Conservation (phyloP, 768 basidiomycete genomes). For the Kwoniella sp. region DNA sequence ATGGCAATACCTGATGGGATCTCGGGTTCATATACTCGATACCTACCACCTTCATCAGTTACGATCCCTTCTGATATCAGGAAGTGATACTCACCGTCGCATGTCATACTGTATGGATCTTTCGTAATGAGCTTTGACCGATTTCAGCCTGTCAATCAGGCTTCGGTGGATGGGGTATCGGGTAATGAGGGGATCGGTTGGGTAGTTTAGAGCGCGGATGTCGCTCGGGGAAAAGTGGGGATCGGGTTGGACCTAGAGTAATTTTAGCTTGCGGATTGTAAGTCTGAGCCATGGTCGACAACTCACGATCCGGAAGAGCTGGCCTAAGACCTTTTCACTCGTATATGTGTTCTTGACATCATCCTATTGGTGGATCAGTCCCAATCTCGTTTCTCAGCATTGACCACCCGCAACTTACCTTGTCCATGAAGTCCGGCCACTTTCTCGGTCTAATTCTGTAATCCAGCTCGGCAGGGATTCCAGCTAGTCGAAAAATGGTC, state of each 20-base stretch:
- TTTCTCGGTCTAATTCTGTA: slow-evolving; percentile 26
- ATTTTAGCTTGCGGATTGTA: too few species aligned
- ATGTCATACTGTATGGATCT: slow-evolving; percentile 44
- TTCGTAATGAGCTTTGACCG: slow-evolving; percentile 50
- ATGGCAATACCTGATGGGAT: slow-evolving; percentile 52
- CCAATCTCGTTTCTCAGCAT: not conserved
- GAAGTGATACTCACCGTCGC: slow-evolving; percentile 36
- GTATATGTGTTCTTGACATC: slow-evolving; percentile 40
- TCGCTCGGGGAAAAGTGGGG: slow-evolving; percentile 45
- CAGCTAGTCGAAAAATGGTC: slow-evolving; percentile 28
- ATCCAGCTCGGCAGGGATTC: slow-evolving; percentile 42
- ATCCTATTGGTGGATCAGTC: slow-evolving; percentile 16
- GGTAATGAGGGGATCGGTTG: slow-evolving; percentile 38
- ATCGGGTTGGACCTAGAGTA: slow-evolving; percentile 47
- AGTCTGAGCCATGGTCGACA: not conserved
- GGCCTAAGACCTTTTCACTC: slow-evolving; percentile 47
- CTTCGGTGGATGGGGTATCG: slow-evolving; percentile 27
- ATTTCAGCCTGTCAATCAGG: slow-evolving; percentile 37
- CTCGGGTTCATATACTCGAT: slow-evolving; percentile 52
- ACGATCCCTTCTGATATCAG: not conserved
- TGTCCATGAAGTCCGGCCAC: slow-evolving; percentile 57
- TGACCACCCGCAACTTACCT: slow-evolving; percentile 23
- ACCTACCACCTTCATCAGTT: slow-evolving; percentile 24
- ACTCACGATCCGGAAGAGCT: slow-evolving; percentile 48
- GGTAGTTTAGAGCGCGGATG: slow-evolving; percentile 34